phyloP scores from a whole-genome alignment of 345 rosid species.

The Acer campestre region DNA sequence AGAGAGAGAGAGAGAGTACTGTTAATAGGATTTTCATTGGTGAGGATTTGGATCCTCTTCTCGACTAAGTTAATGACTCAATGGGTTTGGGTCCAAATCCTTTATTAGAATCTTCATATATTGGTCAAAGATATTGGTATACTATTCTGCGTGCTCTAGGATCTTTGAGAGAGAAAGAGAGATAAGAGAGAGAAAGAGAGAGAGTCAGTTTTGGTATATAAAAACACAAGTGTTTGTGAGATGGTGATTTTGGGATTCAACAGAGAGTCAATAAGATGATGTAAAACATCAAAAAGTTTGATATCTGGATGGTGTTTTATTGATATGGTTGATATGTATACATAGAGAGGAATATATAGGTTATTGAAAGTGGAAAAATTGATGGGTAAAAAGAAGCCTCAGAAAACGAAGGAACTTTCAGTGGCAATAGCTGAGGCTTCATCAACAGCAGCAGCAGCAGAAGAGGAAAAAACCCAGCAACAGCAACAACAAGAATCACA shows the following conservation, averaged over 20 bases:
- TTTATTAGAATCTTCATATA: too few relatives aligned
- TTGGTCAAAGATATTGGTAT: slow-evolving; percentile 23
- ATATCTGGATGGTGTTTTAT: slow-evolving; percentile 2
- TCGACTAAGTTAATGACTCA: too few relatives aligned
- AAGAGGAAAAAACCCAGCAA: slow-evolving; percentile 17
- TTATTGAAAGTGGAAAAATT: neutral
- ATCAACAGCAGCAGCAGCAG: slow-evolving; percentile 31
- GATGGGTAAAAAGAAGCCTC: slow-evolving; percentile 82
- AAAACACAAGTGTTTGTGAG: neutral
- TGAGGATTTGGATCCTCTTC: too few relatives aligned
- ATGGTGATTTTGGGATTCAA: slow-evolving; percentile 17
- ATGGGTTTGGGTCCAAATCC: too few relatives aligned
- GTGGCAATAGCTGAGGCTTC: slow-evolving; percentile 68
- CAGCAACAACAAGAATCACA: slow-evolving; percentile 24
- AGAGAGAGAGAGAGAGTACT: slow-evolving; percentile 1
- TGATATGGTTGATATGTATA: neutral
- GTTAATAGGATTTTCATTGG: slow-evolving; percentile 2
- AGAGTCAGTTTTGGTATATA: neutral
- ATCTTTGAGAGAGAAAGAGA: neutral
- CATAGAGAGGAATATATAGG: neutral
- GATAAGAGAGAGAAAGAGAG: neutral
- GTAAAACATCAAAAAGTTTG: slow-evolving; percentile 16
- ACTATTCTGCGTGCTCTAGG: slow-evolving; percentile 4
- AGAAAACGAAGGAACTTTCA: slow-evolving; percentile 70
- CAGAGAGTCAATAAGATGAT: slow-evolving; percentile 4